Evolutionary conservation across 352 stramenopile genomes (phyloP).

Genomic region (Lagenidium giganteum): DNA sequence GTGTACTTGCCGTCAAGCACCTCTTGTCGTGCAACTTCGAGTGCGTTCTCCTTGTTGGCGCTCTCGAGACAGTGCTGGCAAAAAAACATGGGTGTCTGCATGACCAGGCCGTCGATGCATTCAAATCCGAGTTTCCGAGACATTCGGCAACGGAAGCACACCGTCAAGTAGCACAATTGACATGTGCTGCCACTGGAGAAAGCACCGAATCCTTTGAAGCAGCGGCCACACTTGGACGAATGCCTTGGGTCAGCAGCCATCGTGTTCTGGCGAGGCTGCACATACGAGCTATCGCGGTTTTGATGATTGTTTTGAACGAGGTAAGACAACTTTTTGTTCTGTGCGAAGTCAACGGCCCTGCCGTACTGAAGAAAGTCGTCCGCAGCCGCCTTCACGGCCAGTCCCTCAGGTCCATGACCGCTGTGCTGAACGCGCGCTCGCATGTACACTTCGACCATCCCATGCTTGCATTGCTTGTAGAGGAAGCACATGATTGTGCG

Average conservation of each 20-base stretch:
- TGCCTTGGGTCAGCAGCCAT: slow-evolving; percentile 6
- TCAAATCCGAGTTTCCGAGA: slow-evolving; percentile 22
- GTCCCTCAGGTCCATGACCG: slow-evolving; percentile 5
- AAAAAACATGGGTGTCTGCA: slow-evolving; percentile 16
- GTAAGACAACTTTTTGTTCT: slow-evolving; percentile 33
- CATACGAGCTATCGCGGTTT: background rate
- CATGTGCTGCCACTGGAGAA: slow-evolving; percentile 22
- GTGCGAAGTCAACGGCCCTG: slow-evolving; percentile 16
- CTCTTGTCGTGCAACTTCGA: too few species aligned
- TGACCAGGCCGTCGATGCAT: slow-evolving; percentile 4
- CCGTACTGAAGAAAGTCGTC: slow-evolving; percentile 13
- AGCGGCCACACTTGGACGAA: slow-evolving; percentile 18
- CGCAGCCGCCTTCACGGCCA: slow-evolving; percentile 11
- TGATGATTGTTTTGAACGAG: slow-evolving; percentile 13
- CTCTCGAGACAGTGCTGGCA: slow-evolving; percentile 25
- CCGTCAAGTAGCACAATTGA: slow-evolving; percentile 15
- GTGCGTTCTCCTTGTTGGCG: slow-evolving; percentile 14
- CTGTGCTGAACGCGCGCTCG: slow-evolving; percentile 2
- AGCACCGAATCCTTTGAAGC: slow-evolving; percentile 14
- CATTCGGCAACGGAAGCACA: slow-evolving; percentile 25
- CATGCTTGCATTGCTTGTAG: slow-evolving; percentile 6
- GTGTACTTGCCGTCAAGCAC: too few species aligned
- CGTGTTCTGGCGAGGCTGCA: background rate
- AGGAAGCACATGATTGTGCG: slow-evolving; percentile 7
- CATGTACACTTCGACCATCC: slow-evolving; percentile 15